A percentile compares a stretch with the other conserved stretches of the same genome.
These are phyloP conservation scores for Pontederia crassipes DNA, from an alignment of 176 grass and related monocot species.

Conservation along the genomic window DNA sequence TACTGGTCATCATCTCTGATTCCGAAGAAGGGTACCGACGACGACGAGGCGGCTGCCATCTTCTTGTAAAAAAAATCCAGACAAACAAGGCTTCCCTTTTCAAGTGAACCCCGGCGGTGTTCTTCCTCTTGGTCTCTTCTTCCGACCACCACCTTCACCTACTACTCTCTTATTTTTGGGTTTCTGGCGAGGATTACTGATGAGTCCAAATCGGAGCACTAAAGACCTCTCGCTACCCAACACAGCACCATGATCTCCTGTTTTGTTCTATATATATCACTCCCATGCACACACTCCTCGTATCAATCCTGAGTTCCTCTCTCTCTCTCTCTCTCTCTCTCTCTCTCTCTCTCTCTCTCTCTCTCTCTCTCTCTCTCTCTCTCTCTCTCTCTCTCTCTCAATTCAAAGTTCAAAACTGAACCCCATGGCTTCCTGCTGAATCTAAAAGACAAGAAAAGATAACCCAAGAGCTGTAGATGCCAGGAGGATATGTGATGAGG, in stretches of 20 bases:
- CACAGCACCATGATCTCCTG: background rate
- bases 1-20: constrained; percentile 8
- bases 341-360: background rate
- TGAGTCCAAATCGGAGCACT: background rate
- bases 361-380: too few species aligned
- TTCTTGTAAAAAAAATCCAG: background rate
- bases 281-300: background rate
- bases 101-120: background rate
- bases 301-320: background rate
- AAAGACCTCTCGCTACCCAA: background rate
- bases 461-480: background rate
- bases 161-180: background rate
- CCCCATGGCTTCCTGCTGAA: background rate
- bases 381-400: too few species aligned
- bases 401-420: too few species aligned
- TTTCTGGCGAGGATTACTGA: background rate
- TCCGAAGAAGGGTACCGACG: constrained; percentile 7
- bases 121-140: background rate
- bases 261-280: constrained; percentile 6
- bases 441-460: constrained; percentile 12
- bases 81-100: background rate
- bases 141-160: background rate
- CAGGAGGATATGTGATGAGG: too few species aligned
- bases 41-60: constrained; percentile 2
- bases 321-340: too few species aligned